Evolutionary conservation across 495 filamentous ascomycete species (phyloP).

Genomic region (Viridothelium virens): DNA sequence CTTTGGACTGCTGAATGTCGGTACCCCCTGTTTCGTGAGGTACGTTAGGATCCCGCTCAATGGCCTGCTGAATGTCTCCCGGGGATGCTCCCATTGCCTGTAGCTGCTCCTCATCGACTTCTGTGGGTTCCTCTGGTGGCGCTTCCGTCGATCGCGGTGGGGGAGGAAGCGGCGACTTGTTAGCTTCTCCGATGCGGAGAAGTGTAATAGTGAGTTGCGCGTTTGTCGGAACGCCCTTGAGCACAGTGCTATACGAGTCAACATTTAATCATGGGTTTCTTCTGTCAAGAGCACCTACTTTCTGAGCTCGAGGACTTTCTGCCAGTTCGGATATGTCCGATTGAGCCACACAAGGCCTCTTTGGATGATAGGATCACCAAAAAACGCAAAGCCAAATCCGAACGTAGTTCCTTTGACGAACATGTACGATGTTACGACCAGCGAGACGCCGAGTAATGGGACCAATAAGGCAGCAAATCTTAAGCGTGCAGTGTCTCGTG

Average conservation of each 20-base stretch:
- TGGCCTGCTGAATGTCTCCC: slow-evolving; percentile 47
- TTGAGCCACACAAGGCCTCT: slow-evolving; percentile 55
- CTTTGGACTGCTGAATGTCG: slow-evolving; percentile 37
- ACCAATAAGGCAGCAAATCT: slow-evolving; percentile 55
- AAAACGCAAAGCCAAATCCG: slow-evolving; percentile 63
- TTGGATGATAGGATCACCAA: slow-evolving; percentile 66
- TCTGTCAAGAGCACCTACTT: slow-evolving; percentile 40
- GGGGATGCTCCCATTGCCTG: slow-evolving; percentile 38
- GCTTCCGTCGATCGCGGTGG: slow-evolving; percentile 52
- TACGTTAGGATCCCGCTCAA: slow-evolving; percentile 33
- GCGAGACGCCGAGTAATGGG: slow-evolving; percentile 48
- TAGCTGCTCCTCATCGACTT: slow-evolving; percentile 42
- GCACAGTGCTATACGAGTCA: slow-evolving; percentile 49
- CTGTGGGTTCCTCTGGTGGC: slow-evolving; percentile 45
- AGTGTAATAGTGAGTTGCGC: slow-evolving; percentile 79
- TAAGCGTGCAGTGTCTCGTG: slow-evolving; percentile 51
- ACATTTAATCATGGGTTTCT: background rate
- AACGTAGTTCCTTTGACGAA: slow-evolving; percentile 64
- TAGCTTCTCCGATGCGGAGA: slow-evolving; percentile 76
- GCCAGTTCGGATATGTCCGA: slow-evolving; percentile 62
- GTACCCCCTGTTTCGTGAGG: slow-evolving; percentile 30
- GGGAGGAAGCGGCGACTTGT: slow-evolving; percentile 73
- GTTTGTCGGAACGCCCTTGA: slow-evolving; percentile 82
- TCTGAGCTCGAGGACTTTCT: slow-evolving; percentile 60
- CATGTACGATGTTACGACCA: slow-evolving; percentile 63